Percentiles rank a stretch among this genome's conserved stretches.
phyloP scores from a whole-genome alignment of 805 yeast species.

The Yamadazyma sp. region DNA sequence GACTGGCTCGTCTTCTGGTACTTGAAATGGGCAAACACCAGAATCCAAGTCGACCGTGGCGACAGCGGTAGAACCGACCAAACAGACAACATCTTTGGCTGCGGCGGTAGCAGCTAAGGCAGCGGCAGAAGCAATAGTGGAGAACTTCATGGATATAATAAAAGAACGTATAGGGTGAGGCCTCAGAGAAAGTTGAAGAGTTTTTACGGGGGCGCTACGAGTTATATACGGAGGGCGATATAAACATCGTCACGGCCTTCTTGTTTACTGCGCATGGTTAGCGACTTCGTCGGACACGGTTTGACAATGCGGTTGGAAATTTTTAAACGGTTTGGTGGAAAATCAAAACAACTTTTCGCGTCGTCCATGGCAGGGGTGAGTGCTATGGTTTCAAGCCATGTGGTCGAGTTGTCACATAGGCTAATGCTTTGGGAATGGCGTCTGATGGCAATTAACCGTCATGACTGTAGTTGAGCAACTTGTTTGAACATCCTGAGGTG shows the following conservation, averaged over 20 bases:
- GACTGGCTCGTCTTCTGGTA: slow-evolving; percentile 28
- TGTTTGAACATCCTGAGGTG: too few species aligned
- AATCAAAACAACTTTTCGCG: slow-evolving; percentile 3
- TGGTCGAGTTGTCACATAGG: background rate
- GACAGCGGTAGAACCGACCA: slow-evolving; percentile 30
- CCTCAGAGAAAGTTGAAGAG: background rate
- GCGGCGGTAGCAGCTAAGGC: slow-evolving; percentile 20
- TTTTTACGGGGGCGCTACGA: background rate
- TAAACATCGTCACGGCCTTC: slow-evolving; percentile 10
- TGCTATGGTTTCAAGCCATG: background rate
- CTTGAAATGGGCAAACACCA: slow-evolving; percentile 36
- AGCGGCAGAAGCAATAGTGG: slow-evolving; percentile 12
- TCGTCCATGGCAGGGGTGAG: too few species aligned
- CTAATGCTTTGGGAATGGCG: too few species aligned
- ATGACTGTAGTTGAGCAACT: too few species aligned
- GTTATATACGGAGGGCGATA: slow-evolving; percentile 4
- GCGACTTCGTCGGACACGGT: too few species aligned
- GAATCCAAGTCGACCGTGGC: slow-evolving; percentile 42
- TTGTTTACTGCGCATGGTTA: too few species aligned
- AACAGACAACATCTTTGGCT: slow-evolving; percentile 37
- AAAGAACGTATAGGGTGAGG: slow-evolving; percentile 12
- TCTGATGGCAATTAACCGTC: too few species aligned
- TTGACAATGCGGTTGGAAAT: too few species aligned
- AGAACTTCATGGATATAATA: slow-evolving; percentile 13
- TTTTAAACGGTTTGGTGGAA: background rate